Evolutionary conservation across 2,329 filamentous ascomycete genomes (phyloP).

Genomic region (Alternaria gansuensis): DNA sequence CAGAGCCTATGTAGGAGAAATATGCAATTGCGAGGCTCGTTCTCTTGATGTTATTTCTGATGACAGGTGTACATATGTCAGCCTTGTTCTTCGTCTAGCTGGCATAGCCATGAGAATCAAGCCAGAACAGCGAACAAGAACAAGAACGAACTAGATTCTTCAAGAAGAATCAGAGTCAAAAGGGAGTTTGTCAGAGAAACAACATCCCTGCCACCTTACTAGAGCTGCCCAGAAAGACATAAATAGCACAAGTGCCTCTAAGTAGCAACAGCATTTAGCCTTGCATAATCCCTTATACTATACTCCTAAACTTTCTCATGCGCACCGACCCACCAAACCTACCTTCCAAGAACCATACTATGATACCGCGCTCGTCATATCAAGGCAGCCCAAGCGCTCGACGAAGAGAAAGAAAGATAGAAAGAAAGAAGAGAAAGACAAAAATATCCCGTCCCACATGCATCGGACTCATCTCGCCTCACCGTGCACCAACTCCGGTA

Average conservation of each 20-base stretch:
- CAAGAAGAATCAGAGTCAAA: background rate
- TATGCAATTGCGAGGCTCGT: too few species aligned
- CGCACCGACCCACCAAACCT: background rate
- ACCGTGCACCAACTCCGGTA: conserved; percentile 1
- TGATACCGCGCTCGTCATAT: background rate
- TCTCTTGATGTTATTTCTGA: background rate
- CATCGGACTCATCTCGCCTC: conserved; percentile 4
- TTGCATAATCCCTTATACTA: too few species aligned
- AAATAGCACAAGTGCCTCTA: too few species aligned
- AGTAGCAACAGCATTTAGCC: too few species aligned
- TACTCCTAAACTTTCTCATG: background rate
- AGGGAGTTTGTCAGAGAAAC: background rate
- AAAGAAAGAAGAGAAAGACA: background rate
- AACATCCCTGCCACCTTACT: too few species aligned
- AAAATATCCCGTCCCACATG: conserved; percentile 1
- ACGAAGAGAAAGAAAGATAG: too few species aligned
- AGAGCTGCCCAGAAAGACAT: too few species aligned
- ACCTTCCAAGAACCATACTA: background rate
- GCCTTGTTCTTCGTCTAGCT: background rate
- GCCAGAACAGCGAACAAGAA: background rate
- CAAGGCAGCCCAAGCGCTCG: background rate
- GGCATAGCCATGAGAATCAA: background rate
- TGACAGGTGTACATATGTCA: background rate
- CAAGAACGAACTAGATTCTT: background rate
- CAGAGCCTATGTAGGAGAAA: background rate